Base-by-base conservation (phyloP, 2,329 filamentous ascomycete species). In the Mycosphaerella arachidis region DNA sequence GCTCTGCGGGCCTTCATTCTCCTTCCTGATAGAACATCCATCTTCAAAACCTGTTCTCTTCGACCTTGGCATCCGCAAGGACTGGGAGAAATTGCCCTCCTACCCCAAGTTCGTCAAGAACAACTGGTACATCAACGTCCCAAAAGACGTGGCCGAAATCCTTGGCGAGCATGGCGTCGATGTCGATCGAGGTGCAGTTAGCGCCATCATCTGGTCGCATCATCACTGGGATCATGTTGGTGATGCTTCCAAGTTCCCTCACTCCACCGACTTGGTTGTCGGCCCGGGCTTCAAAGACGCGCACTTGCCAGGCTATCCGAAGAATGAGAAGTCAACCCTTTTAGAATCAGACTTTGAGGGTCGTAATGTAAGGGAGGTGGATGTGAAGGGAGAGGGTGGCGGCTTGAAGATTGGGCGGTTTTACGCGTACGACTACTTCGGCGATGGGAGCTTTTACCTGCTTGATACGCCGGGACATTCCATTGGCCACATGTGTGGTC, bases 381-480 rank as follows among this genome's bases (percentile, higher is more conserved):
- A 66, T 45, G 73, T 78, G 37, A 60, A 70, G n/a, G 71, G 73
- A 45, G 66, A 72, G 46, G 62, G 68, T 27, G 63, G 65, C n/a
- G 68, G 64, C 5, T 58, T 78, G 3, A 74, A 76, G 59, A 77
- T 82, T 20, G 80, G 78, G 1, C 67, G 74, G 8, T 82, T 81
- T 66, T 65, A 73, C 33, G 80, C 80, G 1, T 70, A 74, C 29
- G 83, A 86, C 66, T 84, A 78, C 66, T 85, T 84, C 57, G 77
- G 78, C 3, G 83, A 86, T 66, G 82, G 82, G 0, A 78, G 73
- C 24, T 82, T 86, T 63, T 84, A 84, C 66, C 73, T 85, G 1
- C 73, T 85, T 30, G 73, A 82, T 63, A 76, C 78, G 3, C 81
- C 82, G 0, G 83, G 83, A 1, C 82, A 84, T 65, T 76, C 78